Evolutionary conservation across 2,329 filamentous ascomycete species (phyloP), one percentile per base, ranked within the genome.

Genomic region (Aspergillus puulaauensis): DNA sequence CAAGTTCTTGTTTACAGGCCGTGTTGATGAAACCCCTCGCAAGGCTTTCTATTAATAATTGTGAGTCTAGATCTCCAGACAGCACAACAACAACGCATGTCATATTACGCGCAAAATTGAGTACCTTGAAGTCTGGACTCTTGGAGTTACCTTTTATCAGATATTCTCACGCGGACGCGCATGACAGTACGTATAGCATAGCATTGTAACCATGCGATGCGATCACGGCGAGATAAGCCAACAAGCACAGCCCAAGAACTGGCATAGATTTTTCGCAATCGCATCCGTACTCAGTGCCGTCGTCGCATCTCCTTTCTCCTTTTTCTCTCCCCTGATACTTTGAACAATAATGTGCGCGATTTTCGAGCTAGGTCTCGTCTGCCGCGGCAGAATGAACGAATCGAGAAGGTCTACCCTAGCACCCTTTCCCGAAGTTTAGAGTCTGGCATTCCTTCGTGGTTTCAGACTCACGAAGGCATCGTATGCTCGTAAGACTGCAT

Each of bases 1-100:
- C 47, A 15, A 40, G 14, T 15, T 50, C 24, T 24, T n/a, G 33
- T 52, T 43, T 21, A 40, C 49, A 21, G 39, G 37, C 49, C 40
- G 27, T 17, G 39, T 44, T 19, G 24, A 37, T 54, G 51, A 54
- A 53, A 47, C 43, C 27, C 41, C 21, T 52, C 31, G 12, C 43
- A 31, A 23, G 31, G 46, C 51, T 48, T 48, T 54, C 51, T 39
- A 54, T 40, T 40, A 31, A 39, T 54, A 46, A 46, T 45, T n/a
- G 21, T 3, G 40, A 44, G n/a, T 54, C 51, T 47, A 45, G 41
- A 46, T 39, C 33, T 40, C 31, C 23, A 14, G 17, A 24, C 41
- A 24, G 11, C 11, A 53, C 43, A 27, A 44, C 15, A 35, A 45
- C 17, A 40, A 39, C 27, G 41, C 51, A 40, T 47, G 41, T 40